Base-by-base conservation (phyloP, 441 rosid genomes). In the Gossypium trilobum region DNA sequence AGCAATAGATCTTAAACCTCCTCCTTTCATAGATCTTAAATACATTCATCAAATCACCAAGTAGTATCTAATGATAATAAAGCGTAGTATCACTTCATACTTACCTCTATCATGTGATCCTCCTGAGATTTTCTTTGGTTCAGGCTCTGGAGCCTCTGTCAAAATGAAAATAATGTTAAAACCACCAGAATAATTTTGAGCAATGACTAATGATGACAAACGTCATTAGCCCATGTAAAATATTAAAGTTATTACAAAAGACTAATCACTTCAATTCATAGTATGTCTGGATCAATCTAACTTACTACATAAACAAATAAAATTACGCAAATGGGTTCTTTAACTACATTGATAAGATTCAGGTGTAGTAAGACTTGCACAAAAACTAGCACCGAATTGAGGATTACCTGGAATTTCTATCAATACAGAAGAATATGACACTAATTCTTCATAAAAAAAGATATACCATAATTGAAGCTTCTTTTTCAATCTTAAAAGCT, bases 31-130 rank as follows among this genome's bases (percentile, higher is more conserved):
- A 36, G 25, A 31, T 11, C 9, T 13, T 59, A 27, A 59, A 59
- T 13, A n/a, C 14, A 29, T 39, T 29, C 44, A 60, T 29, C 3
- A 61, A 33, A 33, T 31, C 3, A 25, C 4, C 39, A 13, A 13
- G 6, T 4, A 8, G 29, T 13, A 71, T 50, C 19, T n/a, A n/a
- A 11, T 59, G 58, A 11, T 27, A 29, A 33, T 33, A 17, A 48
- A 14, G 39, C 4, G 36, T 19, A 54, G 29, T 52, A 31, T 27
- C 7, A 52, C 2, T 19, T n/a, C 16, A 22, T 51, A 8, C 78
- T 72, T 67, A 87, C 98, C 98, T 80, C 97, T 81, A 70, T 93
- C 97, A 5, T 61, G 67, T 2, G 97, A 91, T 72, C 85, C 94
- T 29, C 89, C 82, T 31, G 89, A 84, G 60, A 59, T 23, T 82